Evolutionary conservation across 140 eudicot genomes (phyloP), one percentile per base, ranked within the genome.

Genomic region (Oenanthe javanica): DNA sequence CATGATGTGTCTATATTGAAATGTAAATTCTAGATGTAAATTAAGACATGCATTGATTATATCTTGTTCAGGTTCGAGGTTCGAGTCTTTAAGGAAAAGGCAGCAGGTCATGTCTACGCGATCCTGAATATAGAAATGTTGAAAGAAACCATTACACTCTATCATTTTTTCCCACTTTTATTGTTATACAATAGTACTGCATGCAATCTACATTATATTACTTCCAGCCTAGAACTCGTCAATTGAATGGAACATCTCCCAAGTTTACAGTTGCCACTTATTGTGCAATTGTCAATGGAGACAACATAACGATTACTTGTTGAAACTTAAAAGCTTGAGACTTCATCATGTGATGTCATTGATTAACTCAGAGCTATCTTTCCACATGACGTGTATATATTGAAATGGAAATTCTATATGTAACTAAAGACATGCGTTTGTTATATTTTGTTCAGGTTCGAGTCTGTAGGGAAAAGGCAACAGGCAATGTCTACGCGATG

Each of bases 401-500:
- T 36, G 9, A 69, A 36, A 27, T 69, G 19, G 5, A 36, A 36
- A 15, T 11, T 38, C 38, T 4, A 6, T 5, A 69, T 50, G 42
- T 69, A 72, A 72, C 51, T 72, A 36, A 42, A 72, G 27, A 55
- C 64, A 15, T 40, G 50, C 45, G 7, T 40, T 42, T 51, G 19
- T 72, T 72, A 38, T 48, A 23, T 47, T 4, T 48, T 50, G 67
- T 10, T 9, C 88, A 89, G 93, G 93, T 89, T 54, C 80, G 93
- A 85, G 74, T 89, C 70, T 89, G 93, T 70, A 87, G 93, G 81
- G 90, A 89, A 82, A 89, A 87, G 85, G 83, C 86, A 49, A 82
- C 89, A 52, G 89, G 86, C 57, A 72, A 75, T 46, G 93, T 89
- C 42, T 89, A 89, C 78, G 93, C 90, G 9, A 89, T 89, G 93